phyloP scores from a whole-genome alignment of 352 stramenopile species.

The Hyaloperonospora brassicae region DNA sequence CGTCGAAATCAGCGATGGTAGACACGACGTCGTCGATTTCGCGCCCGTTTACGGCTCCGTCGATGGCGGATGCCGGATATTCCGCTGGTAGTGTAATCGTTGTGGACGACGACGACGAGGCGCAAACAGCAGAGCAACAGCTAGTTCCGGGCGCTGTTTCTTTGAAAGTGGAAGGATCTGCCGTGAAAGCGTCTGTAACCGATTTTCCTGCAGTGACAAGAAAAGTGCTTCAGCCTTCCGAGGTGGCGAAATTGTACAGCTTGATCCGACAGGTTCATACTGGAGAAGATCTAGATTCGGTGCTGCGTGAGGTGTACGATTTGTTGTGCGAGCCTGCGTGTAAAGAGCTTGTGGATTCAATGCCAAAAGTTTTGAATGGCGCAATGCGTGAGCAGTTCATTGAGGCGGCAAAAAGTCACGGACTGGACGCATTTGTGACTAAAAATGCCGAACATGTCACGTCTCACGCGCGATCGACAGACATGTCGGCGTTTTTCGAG shows the following conservation, averaged over 20 bases:
- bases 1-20: slow-evolving; percentile 50
- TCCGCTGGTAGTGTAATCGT: slow-evolving; percentile 13
- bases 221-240: slow-evolving; percentile 36
- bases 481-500: slow-evolving; percentile 51
- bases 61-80: slow-evolving; percentile 2
- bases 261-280: slow-evolving; percentile 52
- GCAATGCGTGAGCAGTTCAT: slow-evolving; percentile 43
- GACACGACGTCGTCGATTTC: slow-evolving; percentile 58
- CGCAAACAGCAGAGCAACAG: slow-evolving; percentile 26
- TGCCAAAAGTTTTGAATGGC: slow-evolving; percentile 53
- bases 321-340: slow-evolving; percentile 35
- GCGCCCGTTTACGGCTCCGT: slow-evolving; percentile 45
- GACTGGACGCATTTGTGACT: slow-evolving; percentile 25
- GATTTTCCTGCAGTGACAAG: slow-evolving; percentile 48
- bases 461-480: slow-evolving; percentile 6
- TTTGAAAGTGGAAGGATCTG: slow-evolving; percentile 6
- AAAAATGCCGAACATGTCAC: slow-evolving; percentile 3
- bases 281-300: slow-evolving; percentile 32
- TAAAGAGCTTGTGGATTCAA: slow-evolving; percentile 49
- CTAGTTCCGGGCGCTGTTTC: slow-evolving; percentile 1
- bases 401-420: slow-evolving; percentile 26
- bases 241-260: slow-evolving; percentile 48
- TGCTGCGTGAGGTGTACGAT: slow-evolving; percentile 41
- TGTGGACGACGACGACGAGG: slow-evolving; percentile 16
- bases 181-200: slow-evolving; percentile 19